Percentiles rank a stretch among this genome's conserved stretches.
phyloP scores from a whole-genome alignment of 2,329 filamentous ascomycete species.

The Coniella lustricola region DNA sequence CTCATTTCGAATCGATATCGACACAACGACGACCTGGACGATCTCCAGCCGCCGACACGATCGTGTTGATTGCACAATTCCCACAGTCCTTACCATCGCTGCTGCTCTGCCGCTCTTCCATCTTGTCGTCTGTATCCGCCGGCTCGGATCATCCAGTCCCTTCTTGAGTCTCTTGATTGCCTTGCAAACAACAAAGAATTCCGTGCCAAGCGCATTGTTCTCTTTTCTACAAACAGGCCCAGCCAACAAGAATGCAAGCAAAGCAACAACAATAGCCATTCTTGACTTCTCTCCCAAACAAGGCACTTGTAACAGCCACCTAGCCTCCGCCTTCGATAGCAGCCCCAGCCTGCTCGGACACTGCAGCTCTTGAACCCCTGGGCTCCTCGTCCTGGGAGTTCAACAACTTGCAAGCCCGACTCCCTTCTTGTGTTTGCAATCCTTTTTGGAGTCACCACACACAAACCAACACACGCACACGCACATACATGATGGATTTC shows the following conservation, averaged over 20 bases:
- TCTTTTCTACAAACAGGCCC: neutral
- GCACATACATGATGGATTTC: constrained; percentile 25
- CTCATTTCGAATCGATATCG: too few species aligned
- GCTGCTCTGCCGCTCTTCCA: constrained; percentile 1
- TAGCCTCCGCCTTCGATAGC: neutral
- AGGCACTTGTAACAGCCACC: neutral
- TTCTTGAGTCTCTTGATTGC: too few species aligned
- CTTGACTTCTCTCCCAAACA: neutral
- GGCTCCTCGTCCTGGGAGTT: neutral
- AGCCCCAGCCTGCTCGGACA: neutral
- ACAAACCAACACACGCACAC: neutral
- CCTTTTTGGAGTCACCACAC: neutral
- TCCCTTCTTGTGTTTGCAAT: neutral
- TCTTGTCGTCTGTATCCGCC: constrained; percentile 13
- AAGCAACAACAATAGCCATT: constrained; percentile 13
- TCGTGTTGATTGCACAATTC: constrained; percentile 6
- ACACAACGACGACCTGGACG: too few species aligned
- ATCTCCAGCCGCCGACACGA: too few species aligned
- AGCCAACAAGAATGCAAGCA: constrained; percentile 13
- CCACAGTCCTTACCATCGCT: constrained; percentile 9
- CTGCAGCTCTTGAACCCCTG: neutral
- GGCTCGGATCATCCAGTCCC: constrained; percentile 14
- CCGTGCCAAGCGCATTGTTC: constrained; percentile 1
- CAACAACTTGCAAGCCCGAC: neutral
- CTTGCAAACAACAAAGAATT: constrained; percentile 7